Conservation (phyloP, 1,284 basidiomycete species). For the Phenoliferia sp. region DNA sequence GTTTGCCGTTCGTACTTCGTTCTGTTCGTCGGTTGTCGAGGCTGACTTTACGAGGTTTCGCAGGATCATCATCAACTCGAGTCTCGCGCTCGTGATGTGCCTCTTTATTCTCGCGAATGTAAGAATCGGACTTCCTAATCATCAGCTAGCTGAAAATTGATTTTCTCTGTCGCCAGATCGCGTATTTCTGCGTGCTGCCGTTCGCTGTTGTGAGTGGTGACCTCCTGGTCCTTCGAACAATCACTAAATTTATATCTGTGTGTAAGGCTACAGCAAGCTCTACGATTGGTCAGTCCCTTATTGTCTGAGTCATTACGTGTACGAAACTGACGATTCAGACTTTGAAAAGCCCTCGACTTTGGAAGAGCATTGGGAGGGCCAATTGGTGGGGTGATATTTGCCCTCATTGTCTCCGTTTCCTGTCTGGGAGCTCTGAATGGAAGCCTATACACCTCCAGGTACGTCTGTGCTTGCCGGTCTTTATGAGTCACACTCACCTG, state of each 20-base stretch:
- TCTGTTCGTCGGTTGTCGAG: not conserved
- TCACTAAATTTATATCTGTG: not conserved
- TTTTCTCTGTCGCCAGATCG: too few species aligned
- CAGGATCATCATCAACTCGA: conserved; percentile 34
- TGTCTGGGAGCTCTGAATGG: conserved; percentile 91
- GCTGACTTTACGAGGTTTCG: not conserved
- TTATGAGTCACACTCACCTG: conserved; percentile 7
- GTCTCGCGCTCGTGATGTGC: conserved; percentile 40
- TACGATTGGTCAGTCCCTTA: conserved; percentile 73
- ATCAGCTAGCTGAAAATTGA: too few species aligned
- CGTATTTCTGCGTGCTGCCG: conserved; percentile 88
- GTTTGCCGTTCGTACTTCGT: conserved; percentile 15
- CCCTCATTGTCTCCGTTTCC: conserved; percentile 83
- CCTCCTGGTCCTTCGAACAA: not conserved
- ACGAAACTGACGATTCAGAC: not conserved
- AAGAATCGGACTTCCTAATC: too few species aligned
- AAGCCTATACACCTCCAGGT: conserved; percentile 66
- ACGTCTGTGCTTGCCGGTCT: conserved; percentile 19
- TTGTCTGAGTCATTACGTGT: too few species aligned
- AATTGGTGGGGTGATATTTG: conserved; percentile 79
- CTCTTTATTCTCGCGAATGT: conserved; percentile 5
- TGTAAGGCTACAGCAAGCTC: conserved; percentile 40
- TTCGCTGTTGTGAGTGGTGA: conserved; percentile 8
- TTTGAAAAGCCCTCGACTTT: conserved; percentile 57
- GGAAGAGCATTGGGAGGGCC: conserved; percentile 80